A percentile compares a stretch with the other conserved stretches of the same genome.
Evolutionary conservation across 345 rosid genomes (phyloP).

Genomic region (Clarkia xantiana): DNA sequence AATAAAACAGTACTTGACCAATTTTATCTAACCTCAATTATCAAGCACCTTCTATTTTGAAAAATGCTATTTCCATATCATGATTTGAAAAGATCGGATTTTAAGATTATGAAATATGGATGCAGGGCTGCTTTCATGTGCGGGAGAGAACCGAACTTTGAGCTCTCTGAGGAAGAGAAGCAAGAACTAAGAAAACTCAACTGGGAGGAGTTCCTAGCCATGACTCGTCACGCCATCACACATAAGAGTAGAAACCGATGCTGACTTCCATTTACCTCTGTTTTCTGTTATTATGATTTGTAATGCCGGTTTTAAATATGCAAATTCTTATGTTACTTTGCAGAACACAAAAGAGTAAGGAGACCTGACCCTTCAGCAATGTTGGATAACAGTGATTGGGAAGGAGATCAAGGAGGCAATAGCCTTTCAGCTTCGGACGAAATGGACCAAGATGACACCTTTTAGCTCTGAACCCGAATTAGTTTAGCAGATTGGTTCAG

Average conservation of each 20-base stretch:
- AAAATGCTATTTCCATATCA: too few relatives aligned
- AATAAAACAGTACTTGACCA: too few relatives aligned
- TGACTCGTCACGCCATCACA: slow-evolving; percentile 70
- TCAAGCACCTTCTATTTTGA: too few relatives aligned
- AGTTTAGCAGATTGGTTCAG: slow-evolving; percentile 8
- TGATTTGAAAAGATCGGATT: not conserved
- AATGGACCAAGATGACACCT: slow-evolving; percentile 31
- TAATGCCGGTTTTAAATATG: not conserved
- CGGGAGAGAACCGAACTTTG: slow-evolving; percentile 91
- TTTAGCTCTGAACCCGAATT: slow-evolving; percentile 18
- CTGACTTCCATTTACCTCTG: not conserved
- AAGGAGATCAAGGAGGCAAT: slow-evolving; percentile 22
- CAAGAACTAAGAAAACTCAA: slow-evolving; percentile 51
- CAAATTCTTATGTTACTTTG: too few relatives aligned
- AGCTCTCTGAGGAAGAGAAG: slow-evolving; percentile 63
- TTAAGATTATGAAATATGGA: not conserved
- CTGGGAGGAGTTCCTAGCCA: slow-evolving; percentile 84
- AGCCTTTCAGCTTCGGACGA: slow-evolving; percentile 37
- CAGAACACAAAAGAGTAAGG: slow-evolving; percentile 68
- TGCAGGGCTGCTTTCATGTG: slow-evolving; percentile 97
- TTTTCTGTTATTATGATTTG: not conserved
- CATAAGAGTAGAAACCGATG: slow-evolving; percentile 48
- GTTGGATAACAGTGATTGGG: slow-evolving; percentile 27
- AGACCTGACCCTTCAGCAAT: slow-evolving; percentile 17
- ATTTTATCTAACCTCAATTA: too few relatives aligned